A percentile compares a stretch with the other conserved stretches of the same genome.
These are phyloP conservation scores for Leccinum ponderosum DNA, from an alignment of 1,284 basidiomycete species.

Conservation along the genomic window DNA sequence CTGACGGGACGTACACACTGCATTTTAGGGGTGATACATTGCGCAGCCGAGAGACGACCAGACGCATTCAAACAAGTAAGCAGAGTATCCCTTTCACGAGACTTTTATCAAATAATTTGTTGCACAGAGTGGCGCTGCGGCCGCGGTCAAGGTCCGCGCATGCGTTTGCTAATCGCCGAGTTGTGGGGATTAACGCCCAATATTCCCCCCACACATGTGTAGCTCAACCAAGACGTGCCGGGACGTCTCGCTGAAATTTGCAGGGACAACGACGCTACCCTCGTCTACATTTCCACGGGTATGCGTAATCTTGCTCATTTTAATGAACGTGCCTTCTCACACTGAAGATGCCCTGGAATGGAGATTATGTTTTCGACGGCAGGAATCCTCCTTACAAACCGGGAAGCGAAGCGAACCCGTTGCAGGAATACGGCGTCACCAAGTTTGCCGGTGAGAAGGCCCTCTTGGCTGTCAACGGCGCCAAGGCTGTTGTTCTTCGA, in stretches of 20 bases:
- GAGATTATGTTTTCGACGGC: slow-evolving; percentile 88
- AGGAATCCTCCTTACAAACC: slow-evolving; percentile 78
- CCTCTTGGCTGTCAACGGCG: slow-evolving; percentile 54
- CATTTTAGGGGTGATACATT: slow-evolving; percentile 74
- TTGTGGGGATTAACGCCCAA: neutral
- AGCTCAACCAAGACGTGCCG: slow-evolving; percentile 74
- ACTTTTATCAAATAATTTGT: slow-evolving; percentile 2
- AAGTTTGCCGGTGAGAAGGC: slow-evolving; percentile 78
- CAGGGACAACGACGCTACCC: slow-evolving; percentile 52
- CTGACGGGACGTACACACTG: neutral
- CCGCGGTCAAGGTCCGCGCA: slow-evolving; percentile 53
- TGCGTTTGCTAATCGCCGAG: neutral
- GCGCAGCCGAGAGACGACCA: slow-evolving; percentile 81
- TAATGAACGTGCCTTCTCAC: slow-evolving; percentile 12
- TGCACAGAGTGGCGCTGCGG: slow-evolving; percentile 54
- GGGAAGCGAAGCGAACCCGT: slow-evolving; percentile 63
- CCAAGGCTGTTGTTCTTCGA: slow-evolving; percentile 64
- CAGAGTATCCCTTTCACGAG: neutral
- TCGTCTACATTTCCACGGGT: slow-evolving; percentile 82
- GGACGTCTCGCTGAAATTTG: slow-evolving; percentile 62
- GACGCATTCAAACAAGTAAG: slow-evolving; percentile 79
- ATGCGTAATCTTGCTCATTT: slow-evolving; percentile 10
- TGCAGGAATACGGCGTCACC: slow-evolving; percentile 76
- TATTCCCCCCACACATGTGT: neutral
- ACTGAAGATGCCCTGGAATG: slow-evolving; percentile 3